phyloP scores from a whole-genome alignment of 1,284 basidiomycete genomes.

The Veloboletus limbatus region DNA sequence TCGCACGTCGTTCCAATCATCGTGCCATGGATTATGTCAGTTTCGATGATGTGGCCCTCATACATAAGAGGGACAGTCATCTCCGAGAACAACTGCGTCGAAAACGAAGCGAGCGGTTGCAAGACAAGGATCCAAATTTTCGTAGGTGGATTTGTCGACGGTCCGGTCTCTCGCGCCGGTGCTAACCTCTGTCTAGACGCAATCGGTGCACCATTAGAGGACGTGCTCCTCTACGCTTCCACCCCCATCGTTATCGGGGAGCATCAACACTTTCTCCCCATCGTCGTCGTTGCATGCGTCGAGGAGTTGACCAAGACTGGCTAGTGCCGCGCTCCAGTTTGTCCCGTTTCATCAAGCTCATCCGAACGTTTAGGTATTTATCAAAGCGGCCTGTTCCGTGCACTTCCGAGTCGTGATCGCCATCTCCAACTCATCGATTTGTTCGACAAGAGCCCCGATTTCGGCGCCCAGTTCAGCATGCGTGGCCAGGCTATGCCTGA shows the following conservation, averaged over 20 bases:
- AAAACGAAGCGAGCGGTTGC: conserved; percentile 20
- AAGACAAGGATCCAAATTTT: conserved; percentile 25
- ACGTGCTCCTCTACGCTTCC: conserved; percentile 46
- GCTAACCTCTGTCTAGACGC: conserved; percentile 35
- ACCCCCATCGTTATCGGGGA: conserved; percentile 47
- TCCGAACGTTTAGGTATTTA: conserved; percentile 38
- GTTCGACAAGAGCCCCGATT: conserved; percentile 27
- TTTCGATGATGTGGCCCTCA: conserved; percentile 22
- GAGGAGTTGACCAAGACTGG: conserved; percentile 61
- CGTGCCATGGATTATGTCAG: conserved; percentile 30
- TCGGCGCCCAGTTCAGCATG: conserved; percentile 39
- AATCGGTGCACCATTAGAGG: conserved; percentile 47
- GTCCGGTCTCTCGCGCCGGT: background rate
- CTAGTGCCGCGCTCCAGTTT: conserved; percentile 19
- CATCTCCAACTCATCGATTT: conserved; percentile 39
- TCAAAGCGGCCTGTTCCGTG: conserved; percentile 48
- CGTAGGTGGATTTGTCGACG: conserved; percentile 21
- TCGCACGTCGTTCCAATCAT: conserved; percentile 21
- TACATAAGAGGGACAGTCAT: conserved; percentile 18
- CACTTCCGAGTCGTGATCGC: conserved; percentile 35
- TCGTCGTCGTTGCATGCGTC: conserved; percentile 52
- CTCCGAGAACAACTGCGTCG: conserved; percentile 27
- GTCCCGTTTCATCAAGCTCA: background rate
- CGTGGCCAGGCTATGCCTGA: conserved; percentile 53
- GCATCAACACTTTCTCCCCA: conserved; percentile 52